Base-by-base conservation (phyloP, 2,329 filamentous ascomycete genomes). In the Didymella pomorum region DNA sequence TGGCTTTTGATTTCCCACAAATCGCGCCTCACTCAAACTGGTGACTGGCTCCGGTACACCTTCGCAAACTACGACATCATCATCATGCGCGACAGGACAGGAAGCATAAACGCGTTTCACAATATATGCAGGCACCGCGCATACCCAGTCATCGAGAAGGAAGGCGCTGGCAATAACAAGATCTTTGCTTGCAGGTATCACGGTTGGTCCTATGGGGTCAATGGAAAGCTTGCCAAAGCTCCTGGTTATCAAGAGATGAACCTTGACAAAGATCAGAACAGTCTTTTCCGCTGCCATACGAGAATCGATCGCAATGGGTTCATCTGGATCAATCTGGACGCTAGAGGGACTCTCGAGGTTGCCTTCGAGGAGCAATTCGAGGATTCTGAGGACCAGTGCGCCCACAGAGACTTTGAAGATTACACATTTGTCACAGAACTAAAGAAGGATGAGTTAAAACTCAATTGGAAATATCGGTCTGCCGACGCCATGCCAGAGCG, bases 91-190 rank as follows among this genome's bases (percentile, higher is more conserved):
- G 68, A 71, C 35, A 58, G 68, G 8, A 35, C 53, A 25, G 65
- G 65, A 1, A 52, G 54, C 25, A 60, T 69, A 53, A 67, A 64
- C 43, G 72, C 71, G 3, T 80, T 80, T 42, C 79, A 79, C 60
- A 80, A 80, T 46, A 66, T 79, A 4, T 80, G 78, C 60, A 74
- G 78, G 7, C 79, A 80, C 55, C 73, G 78, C 0, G 79, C 78
- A 0, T 80, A 76, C 48, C 65, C 68, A 3, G 58, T 71, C 11
- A 54, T 70, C n/a, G 73, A 72, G 29, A 61, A 66, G n/a, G 60
- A 65, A 10, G 54, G 67, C 2, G 65, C 65, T 1, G 77, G 78
- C 1, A 75, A 71, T 10, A 69, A 72, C 9, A 70, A 69, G 14
- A 70, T 78, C 4, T 64, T 80, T 3, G 71, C 72, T 6, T 80